A percentile compares a stretch with the other conserved stretches of the same genome.
Evolutionary conservation across 208 protist species (phyloP).

Genomic region (Trypanosoma congolense): DNA sequence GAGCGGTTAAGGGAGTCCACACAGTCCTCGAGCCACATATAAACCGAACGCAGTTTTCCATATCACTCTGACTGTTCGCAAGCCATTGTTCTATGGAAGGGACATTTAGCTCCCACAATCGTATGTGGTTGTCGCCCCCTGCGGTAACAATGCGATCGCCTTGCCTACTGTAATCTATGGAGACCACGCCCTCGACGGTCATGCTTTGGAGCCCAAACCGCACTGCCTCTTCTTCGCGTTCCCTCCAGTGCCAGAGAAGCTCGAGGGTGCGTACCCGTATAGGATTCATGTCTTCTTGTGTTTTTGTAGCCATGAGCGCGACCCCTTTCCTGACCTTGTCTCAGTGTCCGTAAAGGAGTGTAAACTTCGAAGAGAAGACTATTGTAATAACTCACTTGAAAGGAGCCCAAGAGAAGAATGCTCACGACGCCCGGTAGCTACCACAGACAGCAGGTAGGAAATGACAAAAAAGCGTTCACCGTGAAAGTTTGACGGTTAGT

Average conservation of each 20-base stretch:
- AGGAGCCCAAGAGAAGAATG: too few relatives aligned
- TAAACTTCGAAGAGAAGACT: too few relatives aligned
- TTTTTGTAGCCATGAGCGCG: constrained; percentile 6
- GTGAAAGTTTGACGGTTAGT: too few relatives aligned
- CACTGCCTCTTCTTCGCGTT: constrained; percentile 72
- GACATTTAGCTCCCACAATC: constrained; percentile 54
- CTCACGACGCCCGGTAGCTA: too few relatives aligned
- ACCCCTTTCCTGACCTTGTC: not conserved
- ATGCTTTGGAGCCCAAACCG: constrained; percentile 62
- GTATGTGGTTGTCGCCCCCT: constrained; percentile 73
- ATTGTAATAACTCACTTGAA: too few relatives aligned
- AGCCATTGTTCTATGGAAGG: constrained; percentile 56
- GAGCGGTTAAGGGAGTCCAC: constrained; percentile 80
- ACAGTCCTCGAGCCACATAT: constrained; percentile 48
- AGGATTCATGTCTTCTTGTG: constrained; percentile 6
- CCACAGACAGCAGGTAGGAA: too few relatives aligned
- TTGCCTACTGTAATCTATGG: constrained; percentile 57
- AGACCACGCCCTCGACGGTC: constrained; percentile 74
- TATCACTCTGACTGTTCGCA: constrained; percentile 40
- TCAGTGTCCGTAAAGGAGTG: too few relatives aligned
- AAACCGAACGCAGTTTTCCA: constrained; percentile 66
- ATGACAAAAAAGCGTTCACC: too few relatives aligned
- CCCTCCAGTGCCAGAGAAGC: constrained; percentile 80
- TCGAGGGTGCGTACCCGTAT: constrained; percentile 80
- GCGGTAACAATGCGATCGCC: constrained; percentile 66